Base-by-base conservation (phyloP, 345 rosid genomes). In the Hypericum androsaemum region DNA sequence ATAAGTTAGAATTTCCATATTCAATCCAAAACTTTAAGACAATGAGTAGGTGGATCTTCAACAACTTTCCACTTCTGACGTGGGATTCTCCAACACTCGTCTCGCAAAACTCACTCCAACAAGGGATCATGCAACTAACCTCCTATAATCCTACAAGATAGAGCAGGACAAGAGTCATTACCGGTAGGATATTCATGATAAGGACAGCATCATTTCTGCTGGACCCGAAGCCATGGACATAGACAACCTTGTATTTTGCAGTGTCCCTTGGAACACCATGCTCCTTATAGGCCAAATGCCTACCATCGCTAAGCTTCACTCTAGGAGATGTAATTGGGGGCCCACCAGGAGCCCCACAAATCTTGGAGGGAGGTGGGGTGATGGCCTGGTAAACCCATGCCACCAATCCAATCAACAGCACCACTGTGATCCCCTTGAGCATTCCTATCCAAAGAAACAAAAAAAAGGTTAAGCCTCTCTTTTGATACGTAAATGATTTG, bases 281-380 rank as follows among this genome's bases (percentile, higher is more conserved):
- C 36, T 59, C 64, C 52, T 42, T 22, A 7, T 65, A 65, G 37
- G 70, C 47, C 52, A 60, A 60, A 50, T 54, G 55, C 51, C 70
- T 54, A 12, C 70, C 70, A 28, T 65, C 70, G 41, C 60, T 42
- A 5, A 65, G 59, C 60, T 65, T 59, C 6, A 65, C 10, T 54
- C 70, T 65, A 7, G 70, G 70, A 7, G 47, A 56, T 38, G 70
- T 65, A 17, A 65, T 36, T 3, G 65, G 61, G 39, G 61, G 70
- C 3, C 64, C 64, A 0, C 52, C 52, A 6, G 39, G 48, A 14
- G 40, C 13, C 2, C 65, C 64, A 39, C 64, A 60, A 43, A 54
- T 55, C 41, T 44, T 60, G 6, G 65, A 56, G 14, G 61, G 47
- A 6, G 64, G 63, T 10, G 64, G 65, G 7, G 54, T 17, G 17